A percentile compares a stretch with the other conserved stretches of the same genome.
Conservation (phyloP, 768 basidiomycete species). For the Strobilomyces confusus region DNA sequence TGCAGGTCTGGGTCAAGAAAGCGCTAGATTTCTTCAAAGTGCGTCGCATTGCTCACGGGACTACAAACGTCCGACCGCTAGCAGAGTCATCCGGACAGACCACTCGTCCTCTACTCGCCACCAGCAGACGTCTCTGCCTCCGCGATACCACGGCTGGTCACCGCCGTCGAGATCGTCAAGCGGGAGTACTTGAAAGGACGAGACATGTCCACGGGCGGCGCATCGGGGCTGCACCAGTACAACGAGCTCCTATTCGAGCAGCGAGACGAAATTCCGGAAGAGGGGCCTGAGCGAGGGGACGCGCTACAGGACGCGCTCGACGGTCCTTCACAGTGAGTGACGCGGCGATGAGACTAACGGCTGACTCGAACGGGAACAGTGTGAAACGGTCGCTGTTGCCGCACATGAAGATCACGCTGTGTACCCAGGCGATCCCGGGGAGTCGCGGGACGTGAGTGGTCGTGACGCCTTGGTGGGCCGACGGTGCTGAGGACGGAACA, state of each 20-base stretch:
- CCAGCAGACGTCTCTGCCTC: conserved; percentile 38
- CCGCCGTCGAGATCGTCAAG: conserved; percentile 82
- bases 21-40: conserved; percentile 55
- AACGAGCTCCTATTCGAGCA: conserved; percentile 59
- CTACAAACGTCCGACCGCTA: conserved; percentile 5
- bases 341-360: not conserved
- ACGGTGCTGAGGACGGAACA: conserved; percentile 28
- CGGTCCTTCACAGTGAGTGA: conserved; percentile 58
- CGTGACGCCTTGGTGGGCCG: too few relatives aligned
- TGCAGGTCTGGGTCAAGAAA: conserved; percentile 48
- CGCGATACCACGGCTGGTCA: conserved; percentile 60
- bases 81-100: conserved; percentile 46
- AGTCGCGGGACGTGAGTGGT: conserved; percentile 36
- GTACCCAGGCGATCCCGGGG: conserved; percentile 40
- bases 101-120: conserved; percentile 58
- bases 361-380: conserved; percentile 31
- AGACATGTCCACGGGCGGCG: conserved; percentile 38
- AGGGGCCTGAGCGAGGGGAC: conserved; percentile 31
- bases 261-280: conserved; percentile 21
- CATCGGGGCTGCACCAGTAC: conserved; percentile 69
- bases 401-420: conserved; percentile 69
- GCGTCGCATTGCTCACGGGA: conserved; percentile 14
- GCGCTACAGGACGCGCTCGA: conserved; percentile 40
- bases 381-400: conserved; percentile 53
- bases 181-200: conserved; percentile 66